Evolutionary conservation across 805 yeast genomes (phyloP).

Genomic region (Maudiozyma barnettii): DNA sequence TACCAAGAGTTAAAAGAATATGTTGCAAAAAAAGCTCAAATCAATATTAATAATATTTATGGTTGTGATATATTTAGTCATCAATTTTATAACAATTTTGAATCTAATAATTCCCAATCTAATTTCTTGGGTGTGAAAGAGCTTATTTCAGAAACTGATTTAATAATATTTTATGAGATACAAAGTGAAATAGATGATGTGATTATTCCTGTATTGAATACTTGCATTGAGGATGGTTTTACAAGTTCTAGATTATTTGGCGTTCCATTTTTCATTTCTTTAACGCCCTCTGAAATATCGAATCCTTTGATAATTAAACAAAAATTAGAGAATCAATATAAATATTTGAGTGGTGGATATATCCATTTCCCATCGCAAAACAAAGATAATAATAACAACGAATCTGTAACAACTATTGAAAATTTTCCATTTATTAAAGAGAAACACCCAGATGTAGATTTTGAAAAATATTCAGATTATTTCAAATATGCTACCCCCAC

Average conservation of each 20-base stretch:
- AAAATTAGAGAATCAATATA: conserved; percentile 44
- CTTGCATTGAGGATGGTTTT: conserved; percentile 32
- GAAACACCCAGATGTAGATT: conserved; percentile 16
- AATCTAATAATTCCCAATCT: conserved; percentile 43
- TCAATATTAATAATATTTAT: conserved; percentile 32
- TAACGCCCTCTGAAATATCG: conserved; percentile 41
- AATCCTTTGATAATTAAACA: conserved; percentile 50
- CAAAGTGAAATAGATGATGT: conserved; percentile 35
- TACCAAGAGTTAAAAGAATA: conserved; percentile 54
- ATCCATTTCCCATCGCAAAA: conserved; percentile 15
- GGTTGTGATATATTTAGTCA: conserved; percentile 57
- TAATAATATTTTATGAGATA: conserved; percentile 54
- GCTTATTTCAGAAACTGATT: conserved; percentile 52
- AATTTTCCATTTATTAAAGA: conserved; percentile 32
- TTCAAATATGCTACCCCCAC: conserved; percentile 10
- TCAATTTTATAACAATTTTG: conserved; percentile 62
- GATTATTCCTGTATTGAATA: conserved; percentile 53
- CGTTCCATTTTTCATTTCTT: conserved; percentile 61
- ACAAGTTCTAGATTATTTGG: conserved; percentile 49
- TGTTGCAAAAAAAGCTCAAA: conserved; percentile 38
- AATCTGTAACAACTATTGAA: conserved; percentile 5
- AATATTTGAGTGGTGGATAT: conserved; percentile 39
- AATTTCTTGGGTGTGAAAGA: conserved; percentile 57
- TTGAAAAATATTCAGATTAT: conserved; percentile 14
- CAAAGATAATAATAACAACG: neutral